Percentiles rank a stretch among this genome's conserved stretches.
Conservation (phyloP, 2,329 filamentous ascomycete genomes). For the Colletotrichum falcatum region DNA sequence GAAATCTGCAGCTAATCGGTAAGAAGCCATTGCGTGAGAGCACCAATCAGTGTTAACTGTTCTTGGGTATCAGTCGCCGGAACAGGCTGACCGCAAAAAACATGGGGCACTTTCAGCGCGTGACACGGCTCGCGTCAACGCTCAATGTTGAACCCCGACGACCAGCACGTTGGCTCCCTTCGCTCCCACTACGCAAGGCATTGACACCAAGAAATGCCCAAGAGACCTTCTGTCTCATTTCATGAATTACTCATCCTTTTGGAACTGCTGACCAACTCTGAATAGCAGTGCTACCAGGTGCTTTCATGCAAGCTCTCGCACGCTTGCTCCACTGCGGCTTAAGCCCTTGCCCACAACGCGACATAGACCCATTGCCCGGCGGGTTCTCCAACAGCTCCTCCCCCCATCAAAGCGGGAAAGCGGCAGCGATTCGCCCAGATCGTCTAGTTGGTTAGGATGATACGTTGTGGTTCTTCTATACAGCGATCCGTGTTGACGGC, state of each 20-base stretch:
- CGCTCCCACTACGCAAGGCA: not conserved
- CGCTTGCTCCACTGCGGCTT: constrained; percentile 9
- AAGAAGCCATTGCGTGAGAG: no score
- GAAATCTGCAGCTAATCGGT: no score
- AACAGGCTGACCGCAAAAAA: no score
- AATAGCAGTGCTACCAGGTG: not conserved
- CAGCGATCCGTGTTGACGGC: constrained; percentile 38
- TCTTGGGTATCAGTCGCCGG: no score
- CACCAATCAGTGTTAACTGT: no score
- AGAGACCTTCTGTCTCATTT: not conserved
- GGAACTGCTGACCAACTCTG: not conserved
- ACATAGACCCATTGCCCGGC: constrained; percentile 4
- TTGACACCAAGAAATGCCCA: not conserved
- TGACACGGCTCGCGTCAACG: not conserved
- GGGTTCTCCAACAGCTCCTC: not conserved
- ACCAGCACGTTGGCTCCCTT: not conserved
- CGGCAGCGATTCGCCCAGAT: constrained; percentile 33
- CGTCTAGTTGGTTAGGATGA: constrained; percentile 40
- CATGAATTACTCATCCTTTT: not conserved
- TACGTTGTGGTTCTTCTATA: constrained; percentile 37
- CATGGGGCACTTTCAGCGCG: no score
- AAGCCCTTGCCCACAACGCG: not conserved
- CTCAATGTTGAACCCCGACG: not conserved
- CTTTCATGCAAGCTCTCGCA: not conserved
- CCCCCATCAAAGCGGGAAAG: constrained; percentile 4